Conservation (phyloP, 139 green algal genomes). For the Mesostigma viride region DNA sequence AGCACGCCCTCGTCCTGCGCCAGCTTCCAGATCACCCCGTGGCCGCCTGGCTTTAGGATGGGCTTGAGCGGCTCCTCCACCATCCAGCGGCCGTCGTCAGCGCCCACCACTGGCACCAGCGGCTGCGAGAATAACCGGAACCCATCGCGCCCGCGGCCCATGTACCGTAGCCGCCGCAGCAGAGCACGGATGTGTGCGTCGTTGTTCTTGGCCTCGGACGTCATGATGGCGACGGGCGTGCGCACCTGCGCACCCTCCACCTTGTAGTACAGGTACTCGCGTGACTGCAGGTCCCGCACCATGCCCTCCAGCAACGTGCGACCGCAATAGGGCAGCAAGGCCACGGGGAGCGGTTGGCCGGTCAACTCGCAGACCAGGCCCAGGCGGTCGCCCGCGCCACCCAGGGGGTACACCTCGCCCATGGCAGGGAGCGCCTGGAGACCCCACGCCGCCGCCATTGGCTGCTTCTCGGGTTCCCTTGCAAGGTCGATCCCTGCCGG, state of each 20-base stretch:
- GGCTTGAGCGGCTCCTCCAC: constrained; percentile 42
- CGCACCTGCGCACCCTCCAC: constrained; percentile 63
- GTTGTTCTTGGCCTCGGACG: constrained; percentile 90
- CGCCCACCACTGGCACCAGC: constrained; percentile 77
- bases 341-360: constrained; percentile 77
- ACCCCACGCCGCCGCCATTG: constrained; percentile 28
- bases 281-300: constrained; percentile 73
- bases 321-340: constrained; percentile 86
- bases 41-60: constrained; percentile 88
- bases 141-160: constrained; percentile 55
- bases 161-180: constrained; percentile 50
- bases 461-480: too few relatives aligned
- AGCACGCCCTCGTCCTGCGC: constrained; percentile 73
- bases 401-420: constrained; percentile 89
- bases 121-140: constrained; percentile 85
- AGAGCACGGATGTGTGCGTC: constrained; percentile 54
- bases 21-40: constrained; percentile 98
- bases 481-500: constrained; percentile 20
- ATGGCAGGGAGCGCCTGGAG: constrained; percentile 63
- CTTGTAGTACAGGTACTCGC: constrained; percentile 86
- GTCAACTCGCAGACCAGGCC: constrained; percentile 71
- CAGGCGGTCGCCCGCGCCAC: constrained; percentile 83
- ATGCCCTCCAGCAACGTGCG: constrained; percentile 79
- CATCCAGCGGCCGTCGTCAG: constrained; percentile 66
- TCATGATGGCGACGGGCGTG: constrained; percentile 95